Base-by-base conservation (phyloP, 2,329 filamentous ascomycete genomes). In the Aspergillus sp. region DNA sequence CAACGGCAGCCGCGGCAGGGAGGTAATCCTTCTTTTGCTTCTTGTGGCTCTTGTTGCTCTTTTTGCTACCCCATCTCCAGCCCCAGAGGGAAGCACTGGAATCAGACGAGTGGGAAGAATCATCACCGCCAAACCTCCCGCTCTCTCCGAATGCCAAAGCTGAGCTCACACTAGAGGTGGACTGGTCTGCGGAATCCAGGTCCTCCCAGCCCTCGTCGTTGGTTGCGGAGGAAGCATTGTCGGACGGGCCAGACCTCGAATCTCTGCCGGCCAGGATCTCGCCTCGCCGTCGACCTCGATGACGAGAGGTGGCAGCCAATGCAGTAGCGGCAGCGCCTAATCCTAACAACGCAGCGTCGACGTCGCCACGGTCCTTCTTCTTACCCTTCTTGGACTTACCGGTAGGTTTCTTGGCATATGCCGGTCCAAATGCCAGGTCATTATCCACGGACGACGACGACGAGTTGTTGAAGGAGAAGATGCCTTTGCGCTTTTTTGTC, bases 391-490 rank as follows among this genome's bases (percentile, higher is more conserved):
- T 64, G 45, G 72, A 70, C 55, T 77, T 78, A 44, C 60, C 64
- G 13, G 63, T 52, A 13, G 63, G 55, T 38, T 69, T 70, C 32
- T 66, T 69, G 2, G 72, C 54, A 32, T 69, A 86, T 14, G 84
- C 85, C 50, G 74, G 78, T 9, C 86, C 86, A 64, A 88, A 89
- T 9, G 86, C 86, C 55, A 89, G 72, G 64, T 89, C 87, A 17
- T 81, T 83, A 67, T 88, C 84, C 50, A 88, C 76, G 1, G 85
- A 87, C 0, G 85, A 88, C 2, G 83, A 86, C 1, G 85, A 88
- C 2, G 82, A 86, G 61, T 85, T 87, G 50, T 74, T 77, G 60
- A 84, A 80, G 52, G 78, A 80, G 40, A 86, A 77, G 49, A 87
- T 78, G 53, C 83, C 78, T 21, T 69, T 70, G 36, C 77, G 60